Conservation (phyloP, 1,284 basidiomycete species). For the Stygiomarasmius scandens region DNA sequence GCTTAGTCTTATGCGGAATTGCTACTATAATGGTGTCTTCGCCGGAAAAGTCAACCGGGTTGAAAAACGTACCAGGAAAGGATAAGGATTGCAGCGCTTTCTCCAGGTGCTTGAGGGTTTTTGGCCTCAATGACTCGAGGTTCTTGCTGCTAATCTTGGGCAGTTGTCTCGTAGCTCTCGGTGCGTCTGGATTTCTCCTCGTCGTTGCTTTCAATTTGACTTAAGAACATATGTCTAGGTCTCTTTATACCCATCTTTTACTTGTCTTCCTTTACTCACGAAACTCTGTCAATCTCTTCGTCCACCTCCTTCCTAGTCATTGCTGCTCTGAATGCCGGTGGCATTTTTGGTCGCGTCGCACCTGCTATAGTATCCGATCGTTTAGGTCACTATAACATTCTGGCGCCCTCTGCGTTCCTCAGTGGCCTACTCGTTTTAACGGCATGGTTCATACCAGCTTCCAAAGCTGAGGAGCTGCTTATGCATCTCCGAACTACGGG, state of each 20-base stretch:
- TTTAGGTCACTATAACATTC: slow-evolving; percentile 64
- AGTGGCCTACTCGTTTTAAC: slow-evolving; percentile 58
- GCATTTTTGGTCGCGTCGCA: slow-evolving; percentile 61
- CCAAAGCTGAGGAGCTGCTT: background rate
- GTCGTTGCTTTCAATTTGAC: too few species aligned
- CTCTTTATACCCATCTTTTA: slow-evolving; percentile 70
- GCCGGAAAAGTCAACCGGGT: background rate
- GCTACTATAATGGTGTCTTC: slow-evolving; percentile 39
- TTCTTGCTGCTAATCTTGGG: slow-evolving; percentile 50
- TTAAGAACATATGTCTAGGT: too few species aligned
- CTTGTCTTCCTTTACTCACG: slow-evolving; percentile 55
- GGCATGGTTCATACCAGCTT: slow-evolving; percentile 55
- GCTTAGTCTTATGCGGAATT: slow-evolving; percentile 41
- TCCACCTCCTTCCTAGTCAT: slow-evolving; percentile 53
- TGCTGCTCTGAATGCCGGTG: slow-evolving; percentile 65
- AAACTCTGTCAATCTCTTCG: slow-evolving; percentile 33
- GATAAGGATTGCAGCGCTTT: slow-evolving; percentile 24
- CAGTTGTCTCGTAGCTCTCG: slow-evolving; percentile 53
- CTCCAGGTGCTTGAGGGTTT: slow-evolving; percentile 28
- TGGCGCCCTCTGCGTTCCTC: slow-evolving; percentile 60
- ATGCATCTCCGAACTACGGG: background rate
- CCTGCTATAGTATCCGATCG: slow-evolving; percentile 65
- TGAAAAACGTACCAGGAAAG: background rate
- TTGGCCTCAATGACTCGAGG: slow-evolving; percentile 37
- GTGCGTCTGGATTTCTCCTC: too few species aligned